phyloP scores from a whole-genome alignment of 2,329 filamentous ascomycete genomes.

The Cercospora sp. region DNA sequence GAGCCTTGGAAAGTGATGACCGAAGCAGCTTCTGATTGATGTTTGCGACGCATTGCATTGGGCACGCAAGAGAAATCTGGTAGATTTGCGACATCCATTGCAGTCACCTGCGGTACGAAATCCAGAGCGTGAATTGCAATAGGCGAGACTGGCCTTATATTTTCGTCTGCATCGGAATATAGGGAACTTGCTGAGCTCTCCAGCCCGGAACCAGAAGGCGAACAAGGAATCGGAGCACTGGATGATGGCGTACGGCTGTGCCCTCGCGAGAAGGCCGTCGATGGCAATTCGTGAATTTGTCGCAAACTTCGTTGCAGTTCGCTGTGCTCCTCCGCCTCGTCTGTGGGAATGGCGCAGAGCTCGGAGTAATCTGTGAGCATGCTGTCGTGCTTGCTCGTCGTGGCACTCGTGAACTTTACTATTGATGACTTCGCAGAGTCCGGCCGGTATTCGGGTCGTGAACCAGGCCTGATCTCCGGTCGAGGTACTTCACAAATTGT shows the following conservation, averaged over 20 bases:
- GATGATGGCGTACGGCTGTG: slow-evolving; percentile 10
- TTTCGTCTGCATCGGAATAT: neutral
- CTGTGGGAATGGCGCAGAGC: slow-evolving; percentile 4
- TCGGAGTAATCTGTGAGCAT: slow-evolving; percentile 14
- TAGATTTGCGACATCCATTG: slow-evolving; percentile 8
- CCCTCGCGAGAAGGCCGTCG: neutral
- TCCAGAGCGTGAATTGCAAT: neutral
- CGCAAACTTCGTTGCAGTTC: neutral
- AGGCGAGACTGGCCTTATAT: slow-evolving; percentile 7
- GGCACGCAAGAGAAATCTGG: slow-evolving; percentile 10
- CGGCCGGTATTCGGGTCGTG: slow-evolving; percentile 5
- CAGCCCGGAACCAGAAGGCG: neutral
- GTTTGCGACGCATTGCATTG: neutral
- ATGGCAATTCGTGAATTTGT: slow-evolving; percentile 12
- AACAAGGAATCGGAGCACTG: slow-evolving; percentile 10
- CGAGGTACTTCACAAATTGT: neutral
- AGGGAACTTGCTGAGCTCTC: neutral
- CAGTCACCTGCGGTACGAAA: slow-evolving; percentile 3
- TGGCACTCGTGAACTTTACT: neutral
- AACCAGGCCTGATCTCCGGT: neutral
- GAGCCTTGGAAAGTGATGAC: neutral
- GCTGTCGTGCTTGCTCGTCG: slow-evolving; percentile 9
- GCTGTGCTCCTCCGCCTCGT: slow-evolving; percentile 2
- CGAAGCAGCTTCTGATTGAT: neutral
- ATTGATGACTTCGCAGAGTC: slow-evolving; percentile 6